phyloP scores from a whole-genome alignment of 2,329 filamentous ascomycete genomes.

The Exophiala phaeomuriformis region DNA sequence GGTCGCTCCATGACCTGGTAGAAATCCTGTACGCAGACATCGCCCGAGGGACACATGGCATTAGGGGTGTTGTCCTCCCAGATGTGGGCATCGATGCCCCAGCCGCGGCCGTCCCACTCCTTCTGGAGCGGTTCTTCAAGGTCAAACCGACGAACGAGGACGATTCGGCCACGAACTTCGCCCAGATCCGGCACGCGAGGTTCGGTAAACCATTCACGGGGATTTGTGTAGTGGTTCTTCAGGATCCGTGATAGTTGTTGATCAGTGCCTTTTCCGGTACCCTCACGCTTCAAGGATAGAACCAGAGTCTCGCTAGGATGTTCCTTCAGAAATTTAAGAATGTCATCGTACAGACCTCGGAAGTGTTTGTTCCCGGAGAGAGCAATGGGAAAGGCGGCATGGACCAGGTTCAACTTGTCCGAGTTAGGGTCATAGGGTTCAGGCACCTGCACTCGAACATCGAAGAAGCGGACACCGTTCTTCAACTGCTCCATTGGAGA shows the following conservation, averaged over 20 bases:
- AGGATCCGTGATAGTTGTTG: conserved; percentile 69
- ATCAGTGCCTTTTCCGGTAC: conserved; percentile 71
- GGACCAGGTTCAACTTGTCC: conserved; percentile 72
- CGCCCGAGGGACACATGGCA: conserved; percentile 60
- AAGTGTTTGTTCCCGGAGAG: conserved; percentile 76
- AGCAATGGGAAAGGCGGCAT: conserved; percentile 81
- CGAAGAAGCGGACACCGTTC: conserved; percentile 90
- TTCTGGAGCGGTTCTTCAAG: conserved; percentile 47
- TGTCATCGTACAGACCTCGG: conserved; percentile 60
- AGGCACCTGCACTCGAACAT: conserved; percentile 70
- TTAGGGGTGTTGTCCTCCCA: conserved; percentile 91
- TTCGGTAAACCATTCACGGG: conserved; percentile 67
- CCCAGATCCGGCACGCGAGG: conserved; percentile 70
- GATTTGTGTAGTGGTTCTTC: conserved; percentile 60
- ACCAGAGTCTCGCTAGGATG: conserved; percentile 78
- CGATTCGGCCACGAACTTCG: conserved; percentile 70
- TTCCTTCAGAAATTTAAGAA: conserved; percentile 66
- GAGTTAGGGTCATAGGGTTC: conserved; percentile 50
- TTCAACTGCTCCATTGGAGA: conserved; percentile 68
- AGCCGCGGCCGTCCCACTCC: conserved; percentile 45
- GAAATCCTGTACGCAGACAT: conserved; percentile 85
- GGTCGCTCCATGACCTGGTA: conserved; percentile 73
- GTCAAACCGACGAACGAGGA: conserved; percentile 74
- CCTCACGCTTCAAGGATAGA: conserved; percentile 85
- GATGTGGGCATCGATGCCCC: conserved; percentile 52